Base-by-base conservation (phyloP, 352 stramenopile species). In the Phytophthora citrophthora region DNA sequence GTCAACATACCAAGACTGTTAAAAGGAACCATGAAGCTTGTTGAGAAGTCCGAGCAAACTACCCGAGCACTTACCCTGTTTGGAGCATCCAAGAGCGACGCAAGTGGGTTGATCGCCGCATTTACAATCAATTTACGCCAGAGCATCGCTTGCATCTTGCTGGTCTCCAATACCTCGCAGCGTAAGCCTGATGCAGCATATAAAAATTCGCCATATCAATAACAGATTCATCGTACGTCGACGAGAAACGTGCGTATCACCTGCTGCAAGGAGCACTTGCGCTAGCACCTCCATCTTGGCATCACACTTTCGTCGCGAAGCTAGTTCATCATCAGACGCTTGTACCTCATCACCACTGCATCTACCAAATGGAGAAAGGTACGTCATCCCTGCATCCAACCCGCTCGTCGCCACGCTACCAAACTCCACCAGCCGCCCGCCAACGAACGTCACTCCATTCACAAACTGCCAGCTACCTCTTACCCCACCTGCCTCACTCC, bases 81-180 rank as follows among this genome's bases (percentile, higher is more conserved):
- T 2, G 74, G 46, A 10, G 70, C 62, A 51, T 94, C 70, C 4
- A 93, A 38, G 13, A 94, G 47, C 8, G 80, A 84, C 8, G 80
- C 81, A 15, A 94, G 67, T 4, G 86, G 83, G 47, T 94, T 94
- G 61, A 94, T 91, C 2, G 70, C 82, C 2, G 86, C 86, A 54
- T 94, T 94, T 34, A 94, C 79, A 64, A 94, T 86, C 31, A 93
- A 66, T 45, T 94, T 94, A 15, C 75, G 72, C 86, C 86, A 94
- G 10, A 89, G 69, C 31, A 89, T 89, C 10, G 68, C 70, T 54
- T 90, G 74, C 72, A 91, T 90, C 13, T 78, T 64, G 5, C 57
- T 55, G 0, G 54, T 27, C 11, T 71, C 55, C n/a, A 94, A 40
- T 7, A 80, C 48, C 44, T 88, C 29, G 32, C 68, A 87, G 11